These are phyloP conservation scores for Hypoxylon perforatum DNA, from an alignment of 495 filamentous ascomycete species.

Conservation along the genomic window DNA sequence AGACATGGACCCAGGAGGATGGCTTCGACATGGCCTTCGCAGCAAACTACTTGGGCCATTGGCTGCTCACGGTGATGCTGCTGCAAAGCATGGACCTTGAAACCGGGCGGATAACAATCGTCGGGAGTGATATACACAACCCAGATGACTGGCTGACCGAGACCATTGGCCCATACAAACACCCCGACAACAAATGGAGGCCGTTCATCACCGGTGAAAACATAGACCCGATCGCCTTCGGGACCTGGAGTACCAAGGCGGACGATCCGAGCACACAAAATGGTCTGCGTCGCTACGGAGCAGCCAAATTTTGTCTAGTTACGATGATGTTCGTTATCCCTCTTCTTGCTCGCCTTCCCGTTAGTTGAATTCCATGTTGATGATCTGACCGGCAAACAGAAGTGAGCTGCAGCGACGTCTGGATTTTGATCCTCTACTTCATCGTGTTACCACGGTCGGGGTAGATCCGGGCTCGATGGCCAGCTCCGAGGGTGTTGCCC, in stretches of 20 bases:
- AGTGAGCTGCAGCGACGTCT: neutral
- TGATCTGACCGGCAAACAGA: neutral
- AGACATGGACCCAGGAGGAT: slow-evolving; percentile 13
- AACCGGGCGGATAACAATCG: slow-evolving; percentile 51
- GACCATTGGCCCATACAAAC: neutral
- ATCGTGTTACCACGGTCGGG: neutral
- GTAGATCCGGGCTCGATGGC: neutral
- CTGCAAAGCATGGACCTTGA: slow-evolving; percentile 50
- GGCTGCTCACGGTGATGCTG: slow-evolving; percentile 51
- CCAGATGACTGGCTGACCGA: neutral
- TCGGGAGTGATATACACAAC: slow-evolving; percentile 50
- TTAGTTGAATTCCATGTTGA: neutral
- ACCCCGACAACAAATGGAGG: slow-evolving; percentile 10
- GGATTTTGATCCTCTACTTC: neutral
- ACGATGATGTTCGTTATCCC: slow-evolving; percentile 10
- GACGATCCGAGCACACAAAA: neutral
- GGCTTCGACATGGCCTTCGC: slow-evolving; percentile 50
- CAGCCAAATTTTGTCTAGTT: slow-evolving; percentile 17
- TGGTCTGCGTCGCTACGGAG: slow-evolving; percentile 13
- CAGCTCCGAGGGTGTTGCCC: neutral
- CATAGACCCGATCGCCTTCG: slow-evolving; percentile 3
- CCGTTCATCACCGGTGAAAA: slow-evolving; percentile 2
- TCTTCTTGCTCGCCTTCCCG: slow-evolving; percentile 2
- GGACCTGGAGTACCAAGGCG: slow-evolving; percentile 6
- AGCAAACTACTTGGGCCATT: slow-evolving; percentile 55